A percentile compares a stretch with the other conserved stretches of the same genome.
Conservation (phyloP, 2,329 filamentous ascomycete genomes). For the Penicillium sp. region DNA sequence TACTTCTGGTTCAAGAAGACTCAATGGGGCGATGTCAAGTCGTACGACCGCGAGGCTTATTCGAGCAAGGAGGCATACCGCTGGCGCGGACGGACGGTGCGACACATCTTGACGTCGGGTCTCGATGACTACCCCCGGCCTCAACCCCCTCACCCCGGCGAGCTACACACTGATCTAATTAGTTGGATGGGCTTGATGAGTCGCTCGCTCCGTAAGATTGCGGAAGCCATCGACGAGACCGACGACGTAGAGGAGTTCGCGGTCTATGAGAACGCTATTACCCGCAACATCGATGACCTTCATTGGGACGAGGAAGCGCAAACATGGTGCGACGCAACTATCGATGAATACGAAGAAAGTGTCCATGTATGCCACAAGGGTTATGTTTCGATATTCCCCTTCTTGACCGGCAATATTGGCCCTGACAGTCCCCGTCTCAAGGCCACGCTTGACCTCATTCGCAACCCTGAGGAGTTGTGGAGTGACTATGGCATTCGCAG, state of each 20-base stretch:
- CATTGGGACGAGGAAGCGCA: constrained; percentile 82
- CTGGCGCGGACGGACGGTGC: constrained; percentile 84
- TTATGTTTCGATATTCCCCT: constrained; percentile 90
- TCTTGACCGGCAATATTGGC: constrained; percentile 75
- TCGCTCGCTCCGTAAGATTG: constrained; percentile 75
- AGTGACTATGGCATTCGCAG: constrained; percentile 84
- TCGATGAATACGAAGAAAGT: constrained; percentile 93
- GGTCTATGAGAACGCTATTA: constrained; percentile 70
- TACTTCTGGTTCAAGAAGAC: constrained; percentile 95
- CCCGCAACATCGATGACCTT: constrained; percentile 82
- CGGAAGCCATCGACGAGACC: constrained; percentile 65
- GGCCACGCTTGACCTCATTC: constrained; percentile 71
- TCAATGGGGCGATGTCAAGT: constrained; percentile 82
- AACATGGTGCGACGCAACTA: constrained; percentile 89
- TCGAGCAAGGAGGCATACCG: constrained; percentile 90
- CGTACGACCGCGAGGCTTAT: constrained; percentile 84
- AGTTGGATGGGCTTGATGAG: constrained; percentile 98
- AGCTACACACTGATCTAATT: constrained; percentile 91
- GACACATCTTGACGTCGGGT: constrained; percentile 86
- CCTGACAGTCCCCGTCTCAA: constrained; percentile 71
- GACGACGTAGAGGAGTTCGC: constrained; percentile 74
- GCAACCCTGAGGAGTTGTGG: constrained; percentile 82
- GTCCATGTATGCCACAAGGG: constrained; percentile 91
- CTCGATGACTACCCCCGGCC: constrained; percentile 94
- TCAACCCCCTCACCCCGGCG: constrained; percentile 89